Percentiles rank a stretch among this genome's conserved stretches.
Conservation (phyloP, 2,329 filamentous ascomycete genomes). For the Penicillium frequentans region DNA sequence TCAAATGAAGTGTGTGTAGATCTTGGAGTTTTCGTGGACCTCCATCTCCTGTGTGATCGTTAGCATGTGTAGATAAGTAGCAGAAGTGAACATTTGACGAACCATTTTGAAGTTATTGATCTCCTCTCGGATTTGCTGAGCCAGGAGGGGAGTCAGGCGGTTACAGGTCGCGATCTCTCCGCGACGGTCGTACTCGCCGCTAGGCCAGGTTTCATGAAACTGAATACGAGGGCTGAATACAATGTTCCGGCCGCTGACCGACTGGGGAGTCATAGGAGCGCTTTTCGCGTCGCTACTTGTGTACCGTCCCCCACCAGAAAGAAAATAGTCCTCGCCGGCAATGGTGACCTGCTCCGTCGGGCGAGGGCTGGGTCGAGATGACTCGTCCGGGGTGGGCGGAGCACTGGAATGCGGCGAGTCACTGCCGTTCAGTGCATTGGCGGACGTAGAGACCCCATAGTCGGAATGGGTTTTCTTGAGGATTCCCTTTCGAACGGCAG, state of each 20-base stretch:
- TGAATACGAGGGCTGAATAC: conserved; percentile 88
- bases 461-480: conserved; percentile 68
- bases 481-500: conserved; percentile 92
- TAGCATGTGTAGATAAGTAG: conserved; percentile 1
- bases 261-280: conserved; percentile 72
- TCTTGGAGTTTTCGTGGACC: conserved; percentile 97
- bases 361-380: conserved; percentile 59
- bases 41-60: conserved; percentile 86
- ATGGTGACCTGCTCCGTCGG: conserved; percentile 70
- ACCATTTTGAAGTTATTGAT: conserved; percentile 99
- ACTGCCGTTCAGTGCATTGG: conserved; percentile 62
- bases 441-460: conserved; percentile 68
- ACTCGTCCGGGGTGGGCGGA: conserved; percentile 84
- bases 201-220: conserved; percentile 95
- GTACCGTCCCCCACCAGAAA: conserved; percentile 67
- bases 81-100: conserved; percentile 35
- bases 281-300: conserved; percentile 72
- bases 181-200: conserved; percentile 90
- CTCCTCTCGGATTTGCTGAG: conserved; percentile 99
- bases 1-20: conserved; percentile 99
- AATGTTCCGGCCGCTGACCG: conserved; percentile 52
- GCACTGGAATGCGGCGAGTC: conserved; percentile 84
- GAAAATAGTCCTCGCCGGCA: conserved; percentile 86
- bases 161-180: conserved; percentile 98
- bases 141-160: conserved; percentile 90